These are phyloP conservation scores for Myochromella boudieri DNA, from an alignment of 768 basidiomycete species.

Conservation along the genomic window DNA sequence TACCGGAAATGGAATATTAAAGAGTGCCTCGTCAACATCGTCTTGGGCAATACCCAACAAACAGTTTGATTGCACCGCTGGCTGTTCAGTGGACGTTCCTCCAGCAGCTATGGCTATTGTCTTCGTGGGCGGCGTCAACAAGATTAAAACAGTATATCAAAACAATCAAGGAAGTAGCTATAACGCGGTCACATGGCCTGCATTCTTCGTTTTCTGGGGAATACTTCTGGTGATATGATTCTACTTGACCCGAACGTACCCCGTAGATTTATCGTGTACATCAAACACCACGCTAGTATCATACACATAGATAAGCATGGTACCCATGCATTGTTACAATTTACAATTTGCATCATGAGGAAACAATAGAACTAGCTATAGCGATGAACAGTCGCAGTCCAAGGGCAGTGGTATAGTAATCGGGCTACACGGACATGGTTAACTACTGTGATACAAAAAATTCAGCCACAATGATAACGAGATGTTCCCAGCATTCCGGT, in stretches of 20 bases:
- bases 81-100: conserved; percentile 47
- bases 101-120: conserved; percentile 51
- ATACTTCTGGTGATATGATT: too few species aligned
- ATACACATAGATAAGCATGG: too few species aligned
- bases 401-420: conserved; percentile 6
- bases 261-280: too few species aligned
- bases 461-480: too few species aligned
- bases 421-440: too few species aligned
- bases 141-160: neutral
- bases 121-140: conserved; percentile 25
- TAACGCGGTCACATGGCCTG: too few species aligned
- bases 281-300: too few species aligned
- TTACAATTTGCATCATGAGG: neutral
- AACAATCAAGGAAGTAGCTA: neutral
- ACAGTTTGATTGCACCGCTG: conserved; percentile 38
- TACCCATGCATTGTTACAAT: too few species aligned
- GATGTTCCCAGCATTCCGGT: too few species aligned
- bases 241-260: too few species aligned
- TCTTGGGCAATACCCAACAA: conserved; percentile 37
- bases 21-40: conserved; percentile 25
- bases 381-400: neutral
- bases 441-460: too few species aligned
- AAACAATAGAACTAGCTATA: neutral
- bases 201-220: too few species aligned
- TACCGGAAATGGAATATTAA: conserved; percentile 38